Conservation (phyloP, 2,329 filamentous ascomycete species). For the Tetracladium maxilliforme region DNA sequence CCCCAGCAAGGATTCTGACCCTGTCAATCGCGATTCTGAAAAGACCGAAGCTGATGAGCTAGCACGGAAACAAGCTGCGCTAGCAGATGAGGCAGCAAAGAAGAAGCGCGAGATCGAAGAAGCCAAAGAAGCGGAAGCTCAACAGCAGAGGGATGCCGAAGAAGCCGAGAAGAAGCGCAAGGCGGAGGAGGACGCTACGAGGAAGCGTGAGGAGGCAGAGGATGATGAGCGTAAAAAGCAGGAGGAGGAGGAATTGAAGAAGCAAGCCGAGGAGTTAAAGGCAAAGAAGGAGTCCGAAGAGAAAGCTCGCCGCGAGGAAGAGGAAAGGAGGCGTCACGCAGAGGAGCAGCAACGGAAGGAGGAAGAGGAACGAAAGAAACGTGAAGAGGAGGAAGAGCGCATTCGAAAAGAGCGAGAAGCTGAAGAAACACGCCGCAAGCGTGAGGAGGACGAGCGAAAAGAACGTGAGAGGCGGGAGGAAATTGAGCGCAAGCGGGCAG, state of each 20-base stretch:
- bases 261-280: slow-evolving; percentile 17
- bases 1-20: no score
- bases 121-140: slow-evolving; percentile 9
- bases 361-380: slow-evolving; percentile 15
- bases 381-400: slow-evolving; percentile 21
- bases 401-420: slow-evolving; percentile 34
- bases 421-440: slow-evolving; percentile 30
- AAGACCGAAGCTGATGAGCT: slow-evolving; percentile 8
- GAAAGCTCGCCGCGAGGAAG: slow-evolving; percentile 1
- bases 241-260: slow-evolving; percentile 9
- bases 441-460: slow-evolving; percentile 35
- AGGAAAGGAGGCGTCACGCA: slow-evolving; percentile 15
- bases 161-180: slow-evolving; percentile 2
- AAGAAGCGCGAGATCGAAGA: slow-evolving; percentile 13
- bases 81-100: slow-evolving; percentile 10
- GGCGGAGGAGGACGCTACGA: slow-evolving; percentile 1
- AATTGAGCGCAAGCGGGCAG: slow-evolving; percentile 26
- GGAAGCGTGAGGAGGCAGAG: slow-evolving; percentile 17
- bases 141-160: slow-evolving; percentile 1
- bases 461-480: slow-evolving; percentile 27
- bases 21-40: no score
- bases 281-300: slow-evolving; percentile 1
- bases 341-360: slow-evolving; percentile 15
- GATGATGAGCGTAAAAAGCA: slow-evolving; percentile 4
- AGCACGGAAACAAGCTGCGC: slow-evolving; percentile 18